A percentile compares a stretch with the other conserved stretches of the same genome.
Conservation (phyloP, 805 yeast species). For the Dipodascus albidus region DNA sequence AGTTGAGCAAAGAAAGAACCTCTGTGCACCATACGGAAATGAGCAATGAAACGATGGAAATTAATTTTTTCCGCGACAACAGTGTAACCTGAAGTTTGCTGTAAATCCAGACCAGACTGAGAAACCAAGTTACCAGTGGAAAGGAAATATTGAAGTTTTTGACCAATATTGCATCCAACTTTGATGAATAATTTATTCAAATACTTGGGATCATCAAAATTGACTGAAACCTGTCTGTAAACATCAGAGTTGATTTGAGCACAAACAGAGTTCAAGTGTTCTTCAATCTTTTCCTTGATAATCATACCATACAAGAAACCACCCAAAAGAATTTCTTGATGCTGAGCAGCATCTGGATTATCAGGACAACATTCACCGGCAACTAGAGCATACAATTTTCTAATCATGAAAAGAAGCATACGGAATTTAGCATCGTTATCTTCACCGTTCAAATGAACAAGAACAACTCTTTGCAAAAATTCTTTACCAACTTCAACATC, state of each 20-base stretch:
- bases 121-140: constrained; percentile 96
- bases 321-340: constrained; percentile 91
- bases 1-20: constrained; percentile 98
- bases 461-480: constrained; percentile 69
- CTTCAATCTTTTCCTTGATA: constrained; percentile 91
- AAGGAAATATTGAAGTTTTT: constrained; percentile 83
- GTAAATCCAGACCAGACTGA: constrained; percentile 94
- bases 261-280: constrained; percentile 64
- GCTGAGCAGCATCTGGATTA: constrained; percentile 98
- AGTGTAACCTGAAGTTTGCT: constrained; percentile 95
- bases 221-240: constrained; percentile 64
- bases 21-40: constrained; percentile 98
- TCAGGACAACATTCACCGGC: constrained; percentile 96
- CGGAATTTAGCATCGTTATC: constrained; percentile 72
- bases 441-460: constrained; percentile 59
- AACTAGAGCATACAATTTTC: constrained; percentile 87
- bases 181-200: constrained; percentile 68
- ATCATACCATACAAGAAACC: constrained; percentile 97
- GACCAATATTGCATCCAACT: constrained; percentile 88
- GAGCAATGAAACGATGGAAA: constrained; percentile 94
- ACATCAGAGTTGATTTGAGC: constrained; percentile 71
- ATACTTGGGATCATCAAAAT: constrained; percentile 75
- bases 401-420: constrained; percentile 83
- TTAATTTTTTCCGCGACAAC: constrained; percentile 98
- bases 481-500: constrained; percentile 88